Evolutionary conservation across 805 yeast species (phyloP), one percentile per base, ranked within the genome.

Genomic region (Kuraishia cidri): DNA sequence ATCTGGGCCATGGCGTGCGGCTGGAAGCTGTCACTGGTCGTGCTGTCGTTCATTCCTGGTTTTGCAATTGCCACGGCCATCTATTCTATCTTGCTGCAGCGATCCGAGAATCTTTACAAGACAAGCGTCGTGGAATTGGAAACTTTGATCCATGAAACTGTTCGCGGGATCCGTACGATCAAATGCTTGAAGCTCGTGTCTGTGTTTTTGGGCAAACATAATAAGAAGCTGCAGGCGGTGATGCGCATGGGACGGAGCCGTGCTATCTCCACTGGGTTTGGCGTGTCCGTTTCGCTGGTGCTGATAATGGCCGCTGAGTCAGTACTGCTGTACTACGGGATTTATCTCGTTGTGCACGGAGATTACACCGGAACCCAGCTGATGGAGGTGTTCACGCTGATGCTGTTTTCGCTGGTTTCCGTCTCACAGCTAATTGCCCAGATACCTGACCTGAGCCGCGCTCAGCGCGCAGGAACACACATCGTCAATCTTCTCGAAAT

Each of bases 11-110:
- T 86, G 1, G 66, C 65, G 0, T 50, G 66, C 8, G 95, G 96
- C 0, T 92, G 97, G 97, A 82, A 79, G 45, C 58, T 92, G 26
- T 72, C 96, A 2, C 56, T 90, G 7, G 92, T 85, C 2, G 94
- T 95, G 2, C 45, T 88, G 8, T 68, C 95, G 0, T 63, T 87
- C 51, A 66, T 82, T 10, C 94, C 95, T 0, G 40, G 76, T 9
- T 74, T 83, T 32, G 44, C 72, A 0, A 17, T 71, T 0, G 46
- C 75, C 2, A 69, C 88, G 3, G 54, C 60, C 0, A 29, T 62
- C 1, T 84, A 75, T 50, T 74, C 83, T 5, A 38, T 48, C 0
- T 32, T 74, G 3, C 54, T 79, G 21, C 75, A 70, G 37, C 50
- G 41, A 7, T 65, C 65, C 40, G 95, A 88, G 51, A 65, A 72